Percentiles rank a stretch among this genome's conserved stretches.
phyloP scores from a whole-genome alignment of 306 rosid genomes.

The Prosopis cineraria region DNA sequence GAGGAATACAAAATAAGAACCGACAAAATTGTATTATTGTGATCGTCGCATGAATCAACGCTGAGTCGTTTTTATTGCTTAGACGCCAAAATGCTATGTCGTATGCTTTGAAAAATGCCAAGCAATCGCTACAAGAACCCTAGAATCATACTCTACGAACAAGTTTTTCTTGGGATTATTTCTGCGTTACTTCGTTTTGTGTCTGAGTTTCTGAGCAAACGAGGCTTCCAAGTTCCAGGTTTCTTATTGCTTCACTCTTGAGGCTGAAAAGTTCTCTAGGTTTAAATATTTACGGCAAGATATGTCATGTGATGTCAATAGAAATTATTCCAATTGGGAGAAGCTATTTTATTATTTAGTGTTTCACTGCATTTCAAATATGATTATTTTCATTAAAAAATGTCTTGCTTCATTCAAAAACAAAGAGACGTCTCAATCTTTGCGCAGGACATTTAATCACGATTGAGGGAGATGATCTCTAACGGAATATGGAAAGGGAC shows the following conservation, averaged over 20 bases:
- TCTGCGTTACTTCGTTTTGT: background rate
- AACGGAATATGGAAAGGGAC: slow-evolving; percentile 10
- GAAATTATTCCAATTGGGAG: too few relatives aligned
- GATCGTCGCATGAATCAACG: background rate
- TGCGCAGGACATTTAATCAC: background rate
- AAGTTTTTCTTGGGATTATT: background rate
- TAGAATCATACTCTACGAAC: background rate
- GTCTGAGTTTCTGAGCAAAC: background rate
- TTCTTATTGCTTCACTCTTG: slow-evolving; percentile 1
- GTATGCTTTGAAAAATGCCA: background rate
- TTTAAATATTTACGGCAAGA: too few relatives aligned
- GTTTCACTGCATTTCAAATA: too few relatives aligned
- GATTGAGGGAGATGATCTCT: background rate
- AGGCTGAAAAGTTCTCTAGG: too few relatives aligned
- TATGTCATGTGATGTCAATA: too few relatives aligned
- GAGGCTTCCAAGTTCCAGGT: slow-evolving; percentile 4
- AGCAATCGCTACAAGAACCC: background rate
- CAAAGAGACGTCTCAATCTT: too few relatives aligned
- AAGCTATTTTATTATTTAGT: too few relatives aligned
- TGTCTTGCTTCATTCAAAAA: too few relatives aligned
- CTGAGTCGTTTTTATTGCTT: slow-evolving; percentile 5
- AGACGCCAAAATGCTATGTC: slow-evolving; percentile 18
- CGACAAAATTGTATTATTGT: slow-evolving; percentile 1
- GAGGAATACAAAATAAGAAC: background rate
- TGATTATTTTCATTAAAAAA: too few relatives aligned